Evolutionary conservation across 441 rosid genomes (phyloP).

Genomic region (Aleurites moluccanus): DNA sequence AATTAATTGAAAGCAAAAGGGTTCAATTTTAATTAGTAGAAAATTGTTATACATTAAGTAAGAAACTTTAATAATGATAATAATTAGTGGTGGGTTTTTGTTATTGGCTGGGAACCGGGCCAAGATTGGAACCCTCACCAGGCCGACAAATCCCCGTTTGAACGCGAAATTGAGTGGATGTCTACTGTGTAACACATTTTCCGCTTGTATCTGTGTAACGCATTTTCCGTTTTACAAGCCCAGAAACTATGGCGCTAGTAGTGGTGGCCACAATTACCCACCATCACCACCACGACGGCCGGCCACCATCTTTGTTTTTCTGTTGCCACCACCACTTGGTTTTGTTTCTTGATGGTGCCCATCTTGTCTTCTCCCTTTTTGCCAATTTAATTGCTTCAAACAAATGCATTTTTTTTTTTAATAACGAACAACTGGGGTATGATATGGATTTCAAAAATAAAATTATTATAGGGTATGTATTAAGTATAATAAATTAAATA

Average conservation of each 20-base stretch:
- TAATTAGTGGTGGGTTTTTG: not conserved
- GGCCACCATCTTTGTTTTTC: slow-evolving; percentile 8
- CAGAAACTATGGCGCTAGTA: slow-evolving; percentile 10
- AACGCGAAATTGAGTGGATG: slow-evolving; percentile 27
- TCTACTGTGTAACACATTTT: slow-evolving; percentile 29
- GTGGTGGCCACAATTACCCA: slow-evolving; percentile 35
- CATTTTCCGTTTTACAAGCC: slow-evolving; percentile 29
- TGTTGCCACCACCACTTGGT: slow-evolving; percentile 19
- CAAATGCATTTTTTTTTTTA: not conserved
- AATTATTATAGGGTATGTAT: not conserved
- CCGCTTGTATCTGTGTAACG: slow-evolving; percentile 33
- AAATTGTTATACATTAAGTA: too few relatives aligned
- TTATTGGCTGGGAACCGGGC: slow-evolving; percentile 27
- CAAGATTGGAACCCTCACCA: slow-evolving; percentile 33
- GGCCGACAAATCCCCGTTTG: slow-evolving; percentile 49
- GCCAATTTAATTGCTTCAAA: not conserved
- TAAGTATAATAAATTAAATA: too few relatives aligned
- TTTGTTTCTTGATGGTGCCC: not conserved
- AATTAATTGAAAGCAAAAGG: too few relatives aligned
- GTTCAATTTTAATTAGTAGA: too few relatives aligned
- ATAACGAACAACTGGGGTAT: not conserved
- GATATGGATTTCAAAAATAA: not conserved
- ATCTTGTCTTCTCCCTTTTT: not conserved
- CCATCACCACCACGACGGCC: slow-evolving; percentile 41
- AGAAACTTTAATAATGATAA: too few relatives aligned